Percentiles rank a stretch among this genome's conserved stretches.
These are phyloP conservation scores for Xylaria cubensis DNA, from an alignment of 495 filamentous ascomycete genomes.

Conservation along the genomic window DNA sequence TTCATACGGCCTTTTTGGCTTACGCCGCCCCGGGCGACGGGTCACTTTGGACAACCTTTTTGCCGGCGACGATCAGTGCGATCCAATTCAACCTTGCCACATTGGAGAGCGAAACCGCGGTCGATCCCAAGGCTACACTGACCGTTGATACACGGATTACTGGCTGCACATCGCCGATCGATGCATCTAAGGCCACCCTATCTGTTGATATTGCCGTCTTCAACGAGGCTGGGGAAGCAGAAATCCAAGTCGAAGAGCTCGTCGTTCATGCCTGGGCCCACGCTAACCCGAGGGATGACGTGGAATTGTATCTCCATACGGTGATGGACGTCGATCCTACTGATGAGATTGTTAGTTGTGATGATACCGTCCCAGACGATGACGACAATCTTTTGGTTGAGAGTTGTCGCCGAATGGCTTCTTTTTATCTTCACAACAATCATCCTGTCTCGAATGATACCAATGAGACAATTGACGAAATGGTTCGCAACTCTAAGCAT, in stretches of 20 bases:
- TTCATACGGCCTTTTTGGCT: constrained; percentile 54
- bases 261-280: constrained; percentile 46
- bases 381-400: constrained; percentile 40
- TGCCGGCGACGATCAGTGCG: constrained; percentile 44
- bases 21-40: constrained; percentile 54
- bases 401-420: constrained; percentile 47
- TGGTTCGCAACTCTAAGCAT: constrained; percentile 44
- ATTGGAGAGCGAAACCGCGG: constrained; percentile 29
- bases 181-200: constrained; percentile 40
- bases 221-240: constrained; percentile 40
- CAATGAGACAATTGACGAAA: constrained; percentile 35
- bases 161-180: constrained; percentile 31
- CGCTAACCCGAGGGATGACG: constrained; percentile 49
- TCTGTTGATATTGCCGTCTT: constrained; percentile 49
- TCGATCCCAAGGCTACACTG: constrained; percentile 33
- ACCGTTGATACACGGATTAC: constrained; percentile 47
- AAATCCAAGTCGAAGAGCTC: constrained; percentile 51
- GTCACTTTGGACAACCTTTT: constrained; percentile 54
- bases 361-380: background rate
- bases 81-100: constrained; percentile 49
- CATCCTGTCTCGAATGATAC: constrained; percentile 32
- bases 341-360: constrained; percentile 41
- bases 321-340: constrained; percentile 49
- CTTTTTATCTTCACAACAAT: constrained; percentile 34
- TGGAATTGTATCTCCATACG: constrained; percentile 52